Percentiles rank a stretch among this genome's conserved stretches.
phyloP scores from a whole-genome alignment of 768 basidiomycete species.

The Steccherinum ochraceum region DNA sequence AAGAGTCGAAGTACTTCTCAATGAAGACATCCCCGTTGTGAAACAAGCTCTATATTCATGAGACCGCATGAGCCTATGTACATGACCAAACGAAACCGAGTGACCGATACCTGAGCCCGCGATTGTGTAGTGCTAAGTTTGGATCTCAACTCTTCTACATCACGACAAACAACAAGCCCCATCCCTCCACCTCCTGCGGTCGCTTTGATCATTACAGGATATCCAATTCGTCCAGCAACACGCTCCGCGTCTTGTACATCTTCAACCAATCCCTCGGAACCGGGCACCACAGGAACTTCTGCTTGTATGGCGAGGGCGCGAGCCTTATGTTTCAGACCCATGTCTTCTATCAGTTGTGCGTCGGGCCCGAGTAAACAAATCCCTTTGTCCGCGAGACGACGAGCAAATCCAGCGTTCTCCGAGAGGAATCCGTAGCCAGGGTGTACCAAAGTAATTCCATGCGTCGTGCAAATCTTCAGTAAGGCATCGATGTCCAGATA shows the following conservation, averaged over 20 bases:
- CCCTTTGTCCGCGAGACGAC: slow-evolving; percentile 36
- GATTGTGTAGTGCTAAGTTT: no score
- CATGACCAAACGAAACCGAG: no score
- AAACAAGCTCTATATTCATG: no score
- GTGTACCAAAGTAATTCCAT: slow-evolving; percentile 45
- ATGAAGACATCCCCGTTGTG: no score
- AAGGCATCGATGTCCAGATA: slow-evolving; percentile 37
- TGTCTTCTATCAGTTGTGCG: slow-evolving; percentile 39
- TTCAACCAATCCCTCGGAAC: slow-evolving; percentile 42
- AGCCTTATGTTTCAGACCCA: slow-evolving; percentile 63
- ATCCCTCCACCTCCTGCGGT: no score
- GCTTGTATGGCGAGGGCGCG: slow-evolving; percentile 37
- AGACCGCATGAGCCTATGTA: no score
- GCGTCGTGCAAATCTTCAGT: slow-evolving; percentile 34
- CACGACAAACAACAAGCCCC: no score
- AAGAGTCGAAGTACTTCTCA: no score
- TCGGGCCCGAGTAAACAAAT: slow-evolving; percentile 55
- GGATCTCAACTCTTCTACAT: no score
- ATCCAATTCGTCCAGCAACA: slow-evolving; percentile 37
- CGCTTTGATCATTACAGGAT: no score
- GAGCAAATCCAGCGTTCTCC: slow-evolving; percentile 55
- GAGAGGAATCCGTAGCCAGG: slow-evolving; percentile 64
- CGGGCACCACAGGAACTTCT: slow-evolving; percentile 50
- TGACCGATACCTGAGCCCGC: no score
- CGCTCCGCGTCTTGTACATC: slow-evolving; percentile 34